phyloP scores from a whole-genome alignment of 176 grass and related monocot species.

The Eleusine indica region DNA sequence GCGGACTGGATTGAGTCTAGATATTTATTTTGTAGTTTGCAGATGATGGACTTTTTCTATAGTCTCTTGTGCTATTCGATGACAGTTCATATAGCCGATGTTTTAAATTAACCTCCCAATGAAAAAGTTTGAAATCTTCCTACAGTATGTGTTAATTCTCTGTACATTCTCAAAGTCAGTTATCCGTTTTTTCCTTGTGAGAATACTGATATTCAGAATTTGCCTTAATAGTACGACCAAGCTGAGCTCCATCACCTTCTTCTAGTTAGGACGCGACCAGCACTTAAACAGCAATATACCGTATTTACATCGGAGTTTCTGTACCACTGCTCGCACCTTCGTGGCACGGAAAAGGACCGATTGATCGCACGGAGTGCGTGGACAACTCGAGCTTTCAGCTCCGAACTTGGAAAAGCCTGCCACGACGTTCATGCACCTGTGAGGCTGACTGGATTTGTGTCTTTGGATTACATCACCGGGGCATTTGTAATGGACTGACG shows the following conservation, averaged over 20 bases:
- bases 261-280: background rate
- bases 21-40: background rate
- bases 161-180: background rate
- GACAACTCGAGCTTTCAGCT: background rate
- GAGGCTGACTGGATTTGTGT: too few relatives aligned
- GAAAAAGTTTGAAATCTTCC: background rate
- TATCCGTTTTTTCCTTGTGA: background rate
- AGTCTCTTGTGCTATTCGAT: background rate
- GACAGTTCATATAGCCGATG: background rate
- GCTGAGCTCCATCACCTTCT: background rate
- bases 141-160: background rate
- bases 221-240: background rate
- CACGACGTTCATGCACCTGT: conserved; percentile 13
- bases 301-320: background rate
- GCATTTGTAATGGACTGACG: background rate
- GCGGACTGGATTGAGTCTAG: background rate
- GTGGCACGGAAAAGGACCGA: background rate
- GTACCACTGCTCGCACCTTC: background rate
- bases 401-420: background rate
- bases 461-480: background rate
- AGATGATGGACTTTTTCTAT: background rate
- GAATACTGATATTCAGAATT: background rate
- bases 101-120: background rate
- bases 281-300: background rate
- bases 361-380: background rate